These are phyloP conservation scores for Uronychia setigera DNA, from an alignment of 73 alveolate species.

Conservation along the genomic window DNA sequence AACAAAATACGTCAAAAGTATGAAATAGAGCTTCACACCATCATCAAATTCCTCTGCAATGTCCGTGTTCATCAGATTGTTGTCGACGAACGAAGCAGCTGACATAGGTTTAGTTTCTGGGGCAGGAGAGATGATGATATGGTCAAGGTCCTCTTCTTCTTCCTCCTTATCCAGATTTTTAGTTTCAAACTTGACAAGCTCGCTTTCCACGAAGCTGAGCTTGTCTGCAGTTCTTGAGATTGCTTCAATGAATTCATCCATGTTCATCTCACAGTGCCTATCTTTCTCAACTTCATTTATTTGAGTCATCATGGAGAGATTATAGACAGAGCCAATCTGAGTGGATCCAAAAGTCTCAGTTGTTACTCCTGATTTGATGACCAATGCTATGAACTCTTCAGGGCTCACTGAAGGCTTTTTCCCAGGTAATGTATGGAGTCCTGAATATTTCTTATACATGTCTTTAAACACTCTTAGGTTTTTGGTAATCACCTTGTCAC, in stretches of 20 bases:
- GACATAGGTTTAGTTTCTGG: no score
- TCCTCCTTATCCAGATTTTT: no score
- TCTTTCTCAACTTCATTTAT: constrained; percentile 67
- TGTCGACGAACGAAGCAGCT: no score
- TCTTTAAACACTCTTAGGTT: constrained; percentile 12
- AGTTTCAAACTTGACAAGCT: no score
- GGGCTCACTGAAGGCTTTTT: background rate
- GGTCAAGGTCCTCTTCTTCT: no score
- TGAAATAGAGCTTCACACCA: background rate
- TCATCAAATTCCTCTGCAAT: no score
- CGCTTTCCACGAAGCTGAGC: no score
- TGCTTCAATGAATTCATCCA: constrained; percentile 81
- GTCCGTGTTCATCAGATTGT: no score
- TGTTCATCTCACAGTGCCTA: constrained; percentile 74
- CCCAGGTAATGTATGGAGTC: constrained; percentile 16
- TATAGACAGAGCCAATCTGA: constrained; percentile 68
- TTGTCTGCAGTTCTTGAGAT: constrained; percentile 52
- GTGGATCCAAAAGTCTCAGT: constrained; percentile 65
- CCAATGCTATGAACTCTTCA: constrained; percentile 48
- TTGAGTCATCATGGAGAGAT: constrained; percentile 85
- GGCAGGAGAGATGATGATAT: no score
- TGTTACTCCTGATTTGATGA: constrained; percentile 22
- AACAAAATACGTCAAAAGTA: background rate
- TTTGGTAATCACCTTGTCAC: constrained; percentile 52
- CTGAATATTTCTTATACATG: constrained; percentile 42